Evolutionary conservation across 257 asterid species (phyloP).

Genomic region (Solanum corneliomulleri): DNA sequence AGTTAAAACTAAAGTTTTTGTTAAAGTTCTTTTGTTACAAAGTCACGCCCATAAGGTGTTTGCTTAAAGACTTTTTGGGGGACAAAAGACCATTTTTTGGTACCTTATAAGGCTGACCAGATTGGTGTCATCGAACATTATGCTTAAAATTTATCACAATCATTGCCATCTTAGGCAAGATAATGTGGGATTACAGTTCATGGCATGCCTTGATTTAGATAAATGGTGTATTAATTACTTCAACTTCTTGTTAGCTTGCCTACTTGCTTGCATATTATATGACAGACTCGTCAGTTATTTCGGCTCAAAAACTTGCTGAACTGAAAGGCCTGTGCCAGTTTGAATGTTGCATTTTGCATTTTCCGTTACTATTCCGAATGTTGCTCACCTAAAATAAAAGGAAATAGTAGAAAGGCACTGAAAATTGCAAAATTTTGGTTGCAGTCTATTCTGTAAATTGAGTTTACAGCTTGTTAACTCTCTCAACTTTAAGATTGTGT

Average conservation of each 20-base stretch:
- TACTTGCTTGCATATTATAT: neutral
- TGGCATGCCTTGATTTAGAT: neutral
- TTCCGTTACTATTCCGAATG: neutral
- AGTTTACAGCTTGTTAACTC: too few relatives aligned
- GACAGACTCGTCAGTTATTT: conserved; percentile 71
- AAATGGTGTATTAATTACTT: neutral
- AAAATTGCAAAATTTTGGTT: neutral
- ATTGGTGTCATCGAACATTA: neutral
- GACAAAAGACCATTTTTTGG: neutral
- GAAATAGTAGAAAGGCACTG: neutral
- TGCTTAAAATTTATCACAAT: neutral
- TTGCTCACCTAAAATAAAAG: neutral
- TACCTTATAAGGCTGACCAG: neutral
- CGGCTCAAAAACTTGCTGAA: conserved; percentile 49
- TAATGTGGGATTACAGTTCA: neutral
- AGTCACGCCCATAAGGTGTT: neutral
- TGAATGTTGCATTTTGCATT: conserved; percentile 20
- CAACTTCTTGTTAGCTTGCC: neutral
- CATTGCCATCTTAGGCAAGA: neutral
- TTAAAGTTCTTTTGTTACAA: neutral
- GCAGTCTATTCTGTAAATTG: neutral
- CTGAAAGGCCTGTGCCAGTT: conserved; percentile 52
- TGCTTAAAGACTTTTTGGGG: neutral
- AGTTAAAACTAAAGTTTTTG: neutral
- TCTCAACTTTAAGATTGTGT: too few relatives aligned